Evolutionary conservation across 306 rosid genomes (phyloP).

Genomic region (Cicer judaicum): DNA sequence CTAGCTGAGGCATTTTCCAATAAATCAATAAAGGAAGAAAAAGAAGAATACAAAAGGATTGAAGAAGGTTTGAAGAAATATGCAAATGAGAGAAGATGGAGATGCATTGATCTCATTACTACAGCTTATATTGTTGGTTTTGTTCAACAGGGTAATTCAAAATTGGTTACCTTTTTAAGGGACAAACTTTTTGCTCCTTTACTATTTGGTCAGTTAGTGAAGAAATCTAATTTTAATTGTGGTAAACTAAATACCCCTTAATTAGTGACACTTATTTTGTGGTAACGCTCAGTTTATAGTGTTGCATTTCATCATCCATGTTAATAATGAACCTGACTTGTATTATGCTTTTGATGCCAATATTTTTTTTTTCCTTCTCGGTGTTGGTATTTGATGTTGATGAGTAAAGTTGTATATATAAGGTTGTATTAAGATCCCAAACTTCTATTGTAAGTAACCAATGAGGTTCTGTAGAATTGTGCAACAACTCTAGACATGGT

Average conservation of each 20-base stretch:
- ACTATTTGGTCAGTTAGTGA: conserved; percentile 33
- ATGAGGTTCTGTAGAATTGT: too few relatives aligned
- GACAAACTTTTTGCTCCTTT: conserved; percentile 56
- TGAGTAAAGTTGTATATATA: too few relatives aligned
- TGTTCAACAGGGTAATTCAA: conserved; percentile 50
- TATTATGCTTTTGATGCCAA: too few relatives aligned
- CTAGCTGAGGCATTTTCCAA: conserved; percentile 56
- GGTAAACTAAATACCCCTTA: conserved; percentile 48
- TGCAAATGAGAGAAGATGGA: conserved; percentile 69
- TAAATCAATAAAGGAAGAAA: conserved; percentile 7
- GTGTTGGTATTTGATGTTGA: too few relatives aligned
- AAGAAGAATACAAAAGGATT: conserved; percentile 49
- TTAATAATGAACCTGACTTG: too few relatives aligned
- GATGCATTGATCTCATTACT: conserved; percentile 58
- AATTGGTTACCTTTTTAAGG: conserved; percentile 49
- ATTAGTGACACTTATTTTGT: too few relatives aligned
- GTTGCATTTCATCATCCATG: too few relatives aligned
- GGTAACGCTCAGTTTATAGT: too few relatives aligned
- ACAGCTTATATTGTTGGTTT: conserved; percentile 57
- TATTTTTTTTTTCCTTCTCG: too few relatives aligned
- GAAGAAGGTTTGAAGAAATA: conserved; percentile 64
- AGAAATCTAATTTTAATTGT: conserved; percentile 60
- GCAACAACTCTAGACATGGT: too few relatives aligned
- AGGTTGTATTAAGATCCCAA: too few relatives aligned
- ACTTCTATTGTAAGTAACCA: too few relatives aligned